These are phyloP conservation scores for Pseudonitzschia pungens DNA, from an alignment of 108 stramenopile species.

Conservation along the genomic window DNA sequence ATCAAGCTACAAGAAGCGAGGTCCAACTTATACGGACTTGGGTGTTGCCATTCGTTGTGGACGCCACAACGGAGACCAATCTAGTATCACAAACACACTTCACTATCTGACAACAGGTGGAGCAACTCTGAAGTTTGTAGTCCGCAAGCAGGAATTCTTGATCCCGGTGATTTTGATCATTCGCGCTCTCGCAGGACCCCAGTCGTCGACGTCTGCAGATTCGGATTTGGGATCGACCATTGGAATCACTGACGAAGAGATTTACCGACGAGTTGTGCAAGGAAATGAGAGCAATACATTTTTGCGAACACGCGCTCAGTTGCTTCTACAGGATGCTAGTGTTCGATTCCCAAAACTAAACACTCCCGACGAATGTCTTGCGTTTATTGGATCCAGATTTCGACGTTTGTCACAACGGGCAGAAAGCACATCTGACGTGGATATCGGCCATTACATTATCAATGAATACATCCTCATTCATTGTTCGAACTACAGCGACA, in stretches of 20 bases:
- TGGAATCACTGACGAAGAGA: conserved; percentile 88
- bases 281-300: conserved; percentile 90
- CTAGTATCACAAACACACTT: conserved; percentile 90
- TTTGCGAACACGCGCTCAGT: conserved; percentile 86
- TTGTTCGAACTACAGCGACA: conserved; percentile 80
- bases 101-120: conserved; percentile 96
- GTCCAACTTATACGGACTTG: conserved; percentile 79
- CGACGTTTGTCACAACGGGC: conserved; percentile 73
- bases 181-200: conserved; percentile 75
- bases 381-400: conserved; percentile 92
- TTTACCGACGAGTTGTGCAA: conserved; percentile 85
- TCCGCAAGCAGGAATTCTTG: conserved; percentile 93
- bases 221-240: conserved; percentile 32
- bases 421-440: conserved; percentile 74
- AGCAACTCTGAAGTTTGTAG: conserved; percentile 88
- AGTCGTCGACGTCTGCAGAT: conserved; percentile 21
- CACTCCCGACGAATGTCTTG: conserved; percentile 87
- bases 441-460: conserved; percentile 89
- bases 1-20: conserved; percentile 91
- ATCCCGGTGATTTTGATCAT: conserved; percentile 90
- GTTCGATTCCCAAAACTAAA: conserved; percentile 73
- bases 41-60: conserved; percentile 86
- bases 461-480: conserved; percentile 86
- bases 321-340: conserved; percentile 89
- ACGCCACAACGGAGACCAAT: conserved; percentile 82